Percentiles rank a stretch among this genome's conserved stretches.
Conservation (phyloP, 495 filamentous ascomycete species). For the Neurospora sp. region DNA sequence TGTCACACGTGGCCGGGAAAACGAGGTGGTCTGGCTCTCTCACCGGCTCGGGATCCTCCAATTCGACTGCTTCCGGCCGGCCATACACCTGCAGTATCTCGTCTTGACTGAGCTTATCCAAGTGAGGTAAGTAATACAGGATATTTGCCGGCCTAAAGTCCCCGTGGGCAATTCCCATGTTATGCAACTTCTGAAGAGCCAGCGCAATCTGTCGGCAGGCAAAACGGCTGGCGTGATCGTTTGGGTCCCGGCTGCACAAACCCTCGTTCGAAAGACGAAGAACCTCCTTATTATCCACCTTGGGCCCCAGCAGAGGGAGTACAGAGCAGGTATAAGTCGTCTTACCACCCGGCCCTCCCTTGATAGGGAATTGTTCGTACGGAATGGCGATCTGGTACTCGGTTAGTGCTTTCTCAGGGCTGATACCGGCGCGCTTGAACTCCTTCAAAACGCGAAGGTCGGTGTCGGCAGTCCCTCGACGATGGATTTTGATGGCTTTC, state of each 20-base stretch:
- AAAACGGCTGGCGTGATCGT: background rate
- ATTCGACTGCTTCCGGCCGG: background rate
- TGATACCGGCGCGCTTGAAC: background rate
- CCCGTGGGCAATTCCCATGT: background rate
- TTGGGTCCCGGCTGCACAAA: background rate
- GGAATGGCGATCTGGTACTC: background rate
- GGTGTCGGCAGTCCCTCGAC: background rate
- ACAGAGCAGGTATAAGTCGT: background rate
- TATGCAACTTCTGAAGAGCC: background rate
- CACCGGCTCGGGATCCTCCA: background rate
- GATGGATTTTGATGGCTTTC: background rate
- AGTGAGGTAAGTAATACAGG: background rate
- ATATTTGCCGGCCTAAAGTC: conserved; percentile 2
- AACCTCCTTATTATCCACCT: background rate
- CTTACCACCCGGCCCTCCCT: background rate
- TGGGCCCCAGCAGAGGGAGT: background rate
- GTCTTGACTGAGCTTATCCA: background rate
- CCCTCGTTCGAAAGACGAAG: background rate
- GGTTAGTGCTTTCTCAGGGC: background rate
- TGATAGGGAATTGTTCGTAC: background rate
- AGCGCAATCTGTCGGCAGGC: background rate
- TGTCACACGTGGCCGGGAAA: background rate
- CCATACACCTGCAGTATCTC: background rate
- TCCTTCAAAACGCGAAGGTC: background rate
- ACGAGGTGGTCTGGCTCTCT: background rate